These are phyloP conservation scores for Penicillium concentricum DNA, from an alignment of 2,329 filamentous ascomycete genomes.

Conservation along the genomic window DNA sequence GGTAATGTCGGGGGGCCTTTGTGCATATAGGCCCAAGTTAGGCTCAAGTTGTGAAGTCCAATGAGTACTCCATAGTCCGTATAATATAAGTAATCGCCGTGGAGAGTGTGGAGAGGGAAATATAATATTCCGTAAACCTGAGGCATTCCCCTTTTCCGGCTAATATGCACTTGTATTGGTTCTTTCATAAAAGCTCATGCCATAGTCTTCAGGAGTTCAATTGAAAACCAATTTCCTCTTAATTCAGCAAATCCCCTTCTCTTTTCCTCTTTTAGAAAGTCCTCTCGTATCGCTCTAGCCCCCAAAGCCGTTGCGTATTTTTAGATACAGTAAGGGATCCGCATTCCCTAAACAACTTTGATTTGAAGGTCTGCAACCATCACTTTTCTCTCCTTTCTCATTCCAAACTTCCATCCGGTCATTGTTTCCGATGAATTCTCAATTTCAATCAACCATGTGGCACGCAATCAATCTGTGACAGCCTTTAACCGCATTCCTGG, in stretches of 20 bases:
- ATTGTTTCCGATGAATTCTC: slow-evolving; percentile 19
- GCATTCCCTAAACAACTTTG: slow-evolving; percentile 22
- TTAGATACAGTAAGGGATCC: slow-evolving; percentile 27
- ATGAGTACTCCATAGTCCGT: too few relatives aligned
- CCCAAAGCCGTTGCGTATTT: slow-evolving; percentile 22
- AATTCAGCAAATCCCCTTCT: neutral
- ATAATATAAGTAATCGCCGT: too few relatives aligned
- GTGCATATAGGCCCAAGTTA: neutral
- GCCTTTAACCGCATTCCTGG: slow-evolving; percentile 16
- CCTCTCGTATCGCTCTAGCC: slow-evolving; percentile 13
- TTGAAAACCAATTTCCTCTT: too few relatives aligned
- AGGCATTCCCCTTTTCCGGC: slow-evolving; percentile 1
- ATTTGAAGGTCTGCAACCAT: slow-evolving; percentile 17
- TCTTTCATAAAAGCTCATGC: neutral
- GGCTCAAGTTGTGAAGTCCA: neutral
- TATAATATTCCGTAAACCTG: neutral
- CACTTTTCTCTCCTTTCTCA: slow-evolving; percentile 10
- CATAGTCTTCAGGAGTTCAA: neutral
- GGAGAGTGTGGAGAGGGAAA: slow-evolving; percentile 4
- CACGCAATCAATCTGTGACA: slow-evolving; percentile 24
- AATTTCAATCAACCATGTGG: slow-evolving; percentile 25
- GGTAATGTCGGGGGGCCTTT: neutral
- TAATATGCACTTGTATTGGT: neutral
- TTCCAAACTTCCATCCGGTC: slow-evolving; percentile 17
- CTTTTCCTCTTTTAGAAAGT: neutral